Base-by-base conservation (phyloP, 768 basidiomycete species). In the Phaeotremella fagi region DNA sequence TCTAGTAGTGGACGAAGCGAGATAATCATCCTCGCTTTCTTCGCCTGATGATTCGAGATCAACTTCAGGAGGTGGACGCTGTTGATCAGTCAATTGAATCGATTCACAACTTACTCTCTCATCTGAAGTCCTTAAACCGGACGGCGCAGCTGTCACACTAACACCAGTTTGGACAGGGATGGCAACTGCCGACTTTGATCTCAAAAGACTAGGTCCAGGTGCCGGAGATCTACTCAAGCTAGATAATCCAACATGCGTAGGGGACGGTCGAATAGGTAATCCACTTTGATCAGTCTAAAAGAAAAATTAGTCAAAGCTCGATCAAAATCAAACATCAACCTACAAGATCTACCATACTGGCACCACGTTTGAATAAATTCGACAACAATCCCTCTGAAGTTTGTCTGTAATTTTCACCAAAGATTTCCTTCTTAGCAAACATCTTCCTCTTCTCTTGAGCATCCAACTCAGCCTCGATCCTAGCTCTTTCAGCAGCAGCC, bases 401-500 rank as follows among this genome's bases (percentile, higher is more conserved):
- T 23, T 45, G 25, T 29, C 9, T 22, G 49, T 35, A 15, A 31
- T 44, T 4, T 47, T 52, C 1, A 1, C 66, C 68, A 45, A 71
- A 71, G 29, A 74, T 71, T 18, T 70, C 66, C 49, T 70, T 51
- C 47, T 74, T 74, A 1, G 73, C 71, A 58, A 74, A 74, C 61
- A 74, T 67, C 47, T 74, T 71, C 18, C 73, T 49, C 54, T 74
- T 61, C 27, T 66, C 54, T 52, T 70, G 67, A 12, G 71, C 71
- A 20, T 72, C 73, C 18, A 69, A 53, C 36, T 69, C 64, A 7
- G 57, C 63, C 49, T 70, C 67, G 15, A 64, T 66, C 49, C 55
- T 54, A 14, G 49, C 60, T 28, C 65, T 24, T 47, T 70, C 68
- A 38, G 55, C 65, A 9, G 47, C 54, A 23, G 65, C 68, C 9